Conservation (phyloP, 2,329 filamentous ascomycete species). For the Aureobasidium sp. region DNA sequence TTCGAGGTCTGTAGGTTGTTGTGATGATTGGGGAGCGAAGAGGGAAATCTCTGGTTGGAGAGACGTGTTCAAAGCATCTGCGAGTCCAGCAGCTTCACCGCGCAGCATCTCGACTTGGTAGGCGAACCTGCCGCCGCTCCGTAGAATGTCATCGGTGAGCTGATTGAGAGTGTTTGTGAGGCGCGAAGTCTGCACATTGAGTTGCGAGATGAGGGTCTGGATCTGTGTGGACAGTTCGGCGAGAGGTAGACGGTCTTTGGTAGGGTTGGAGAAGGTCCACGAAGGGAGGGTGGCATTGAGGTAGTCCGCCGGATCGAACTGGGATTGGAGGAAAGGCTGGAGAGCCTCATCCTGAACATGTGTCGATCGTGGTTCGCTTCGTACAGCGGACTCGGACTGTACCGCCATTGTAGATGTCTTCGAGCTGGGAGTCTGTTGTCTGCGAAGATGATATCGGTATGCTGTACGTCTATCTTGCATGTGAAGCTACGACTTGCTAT, state of each 20-base stretch:
- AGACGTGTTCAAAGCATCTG: slow-evolving; percentile 67
- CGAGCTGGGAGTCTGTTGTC: neutral
- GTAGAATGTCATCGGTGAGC: slow-evolving; percentile 88
- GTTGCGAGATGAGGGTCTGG: slow-evolving; percentile 75
- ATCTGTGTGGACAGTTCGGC: slow-evolving; percentile 74
- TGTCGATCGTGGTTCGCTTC: slow-evolving; percentile 37
- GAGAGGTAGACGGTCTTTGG: slow-evolving; percentile 45
- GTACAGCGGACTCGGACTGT: slow-evolving; percentile 11
- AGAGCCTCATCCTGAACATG: slow-evolving; percentile 67
- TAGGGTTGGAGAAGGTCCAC: slow-evolving; percentile 45
- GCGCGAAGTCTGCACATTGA: slow-evolving; percentile 81
- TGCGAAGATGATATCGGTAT: neutral
- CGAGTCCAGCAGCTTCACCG: slow-evolving; percentile 77
- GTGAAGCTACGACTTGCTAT: neutral
- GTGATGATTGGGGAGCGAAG: slow-evolving; percentile 46
- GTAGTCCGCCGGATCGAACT: slow-evolving; percentile 79
- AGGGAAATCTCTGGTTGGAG: slow-evolving; percentile 64
- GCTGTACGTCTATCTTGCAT: neutral
- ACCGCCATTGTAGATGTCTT: slow-evolving; percentile 10
- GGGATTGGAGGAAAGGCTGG: slow-evolving; percentile 64
- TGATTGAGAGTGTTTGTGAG: slow-evolving; percentile 76
- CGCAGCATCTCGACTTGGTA: slow-evolving; percentile 91
- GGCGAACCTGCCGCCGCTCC: slow-evolving; percentile 77
- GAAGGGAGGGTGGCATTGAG: slow-evolving; percentile 73
- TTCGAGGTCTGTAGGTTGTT: slow-evolving; percentile 10